Percentiles rank a stretch among this genome's conserved stretches.
Evolutionary conservation across 2,329 filamentous ascomycete genomes (phyloP).

Genomic region (Aureobasidium sp.): DNA sequence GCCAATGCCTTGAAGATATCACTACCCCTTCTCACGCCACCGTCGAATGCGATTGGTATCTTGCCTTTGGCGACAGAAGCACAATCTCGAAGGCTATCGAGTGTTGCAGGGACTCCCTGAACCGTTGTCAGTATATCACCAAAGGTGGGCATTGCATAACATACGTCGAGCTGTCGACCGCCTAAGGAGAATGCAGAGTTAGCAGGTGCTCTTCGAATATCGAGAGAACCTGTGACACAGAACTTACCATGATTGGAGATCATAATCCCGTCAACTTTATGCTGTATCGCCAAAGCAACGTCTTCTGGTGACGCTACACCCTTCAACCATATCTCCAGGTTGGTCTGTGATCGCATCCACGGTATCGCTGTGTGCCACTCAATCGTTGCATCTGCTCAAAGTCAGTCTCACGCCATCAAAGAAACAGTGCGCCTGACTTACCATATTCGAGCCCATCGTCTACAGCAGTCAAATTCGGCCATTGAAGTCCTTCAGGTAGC

Average conservation of each 20-base stretch:
- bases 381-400: background rate
- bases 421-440: background rate
- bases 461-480: conserved; percentile 27
- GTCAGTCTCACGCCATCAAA: background rate
- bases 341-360: conserved; percentile 40
- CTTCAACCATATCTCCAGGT: conserved; percentile 42
- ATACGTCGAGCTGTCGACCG: conserved; percentile 39
- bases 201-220: no score
- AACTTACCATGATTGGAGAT: conserved; percentile 32
- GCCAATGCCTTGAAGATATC: conserved; percentile 49
- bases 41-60: conserved; percentile 41
- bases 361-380: conserved; percentile 37
- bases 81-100: conserved; percentile 32
- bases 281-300: conserved; percentile 5
- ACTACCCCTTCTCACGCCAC: conserved; percentile 43
- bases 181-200: conserved; percentile 19
- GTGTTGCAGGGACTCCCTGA: conserved; percentile 35
- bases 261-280: conserved; percentile 9
- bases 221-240: no score
- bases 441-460: background rate
- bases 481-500: conserved; percentile 34
- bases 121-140: no score
- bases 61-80: conserved; percentile 25
- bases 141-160: no score
- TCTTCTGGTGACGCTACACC: conserved; percentile 14